Percentiles rank a stretch among this genome's conserved stretches.
phyloP scores from a whole-genome alignment of 805 yeast species.

The Dipodascopsis tothii region DNA sequence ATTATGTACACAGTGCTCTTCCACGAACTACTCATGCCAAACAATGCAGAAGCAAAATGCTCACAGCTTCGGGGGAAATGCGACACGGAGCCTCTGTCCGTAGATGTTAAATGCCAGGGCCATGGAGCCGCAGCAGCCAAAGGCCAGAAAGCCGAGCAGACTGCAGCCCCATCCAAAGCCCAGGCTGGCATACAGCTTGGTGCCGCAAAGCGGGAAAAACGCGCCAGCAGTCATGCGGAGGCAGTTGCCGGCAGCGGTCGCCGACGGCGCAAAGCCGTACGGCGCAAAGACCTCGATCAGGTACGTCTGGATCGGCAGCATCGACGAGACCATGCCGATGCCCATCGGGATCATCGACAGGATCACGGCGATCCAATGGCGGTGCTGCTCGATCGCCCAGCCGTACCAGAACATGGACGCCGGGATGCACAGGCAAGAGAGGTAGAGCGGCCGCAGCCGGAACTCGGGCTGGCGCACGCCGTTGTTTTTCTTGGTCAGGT shows the following conservation, averaged over 20 bases:
- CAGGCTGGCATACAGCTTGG: slow-evolving; percentile 32
- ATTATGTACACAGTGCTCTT: no score
- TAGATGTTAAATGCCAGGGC: slow-evolving; percentile 6
- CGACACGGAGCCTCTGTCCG: slow-evolving; percentile 1
- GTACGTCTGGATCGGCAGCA: slow-evolving; percentile 33
- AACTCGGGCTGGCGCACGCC: slow-evolving; percentile 39
- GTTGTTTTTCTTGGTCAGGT: slow-evolving; percentile 27
- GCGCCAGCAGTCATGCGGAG: slow-evolving; percentile 63
- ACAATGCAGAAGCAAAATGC: background rate
- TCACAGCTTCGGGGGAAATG: background rate
- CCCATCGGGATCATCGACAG: slow-evolving; percentile 48
- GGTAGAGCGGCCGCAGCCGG: slow-evolving; percentile 41
- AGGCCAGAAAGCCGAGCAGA: slow-evolving; percentile 45
- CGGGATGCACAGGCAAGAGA: slow-evolving; percentile 41
- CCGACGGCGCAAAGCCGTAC: slow-evolving; percentile 63
- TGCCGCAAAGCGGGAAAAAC: slow-evolving; percentile 58
- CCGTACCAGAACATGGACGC: slow-evolving; percentile 47
- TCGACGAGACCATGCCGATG: slow-evolving; percentile 34
- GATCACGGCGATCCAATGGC: slow-evolving; percentile 49
- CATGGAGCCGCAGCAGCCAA: slow-evolving; percentile 10
- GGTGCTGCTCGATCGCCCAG: slow-evolving; percentile 41
- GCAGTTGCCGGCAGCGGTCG: slow-evolving; percentile 57
- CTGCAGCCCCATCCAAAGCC: slow-evolving; percentile 32
- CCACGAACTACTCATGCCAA: no score
- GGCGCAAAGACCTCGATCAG: slow-evolving; percentile 39